Evolutionary conservation across 805 yeast species (phyloP).

Genomic region (Clavispora vitiphila): DNA sequence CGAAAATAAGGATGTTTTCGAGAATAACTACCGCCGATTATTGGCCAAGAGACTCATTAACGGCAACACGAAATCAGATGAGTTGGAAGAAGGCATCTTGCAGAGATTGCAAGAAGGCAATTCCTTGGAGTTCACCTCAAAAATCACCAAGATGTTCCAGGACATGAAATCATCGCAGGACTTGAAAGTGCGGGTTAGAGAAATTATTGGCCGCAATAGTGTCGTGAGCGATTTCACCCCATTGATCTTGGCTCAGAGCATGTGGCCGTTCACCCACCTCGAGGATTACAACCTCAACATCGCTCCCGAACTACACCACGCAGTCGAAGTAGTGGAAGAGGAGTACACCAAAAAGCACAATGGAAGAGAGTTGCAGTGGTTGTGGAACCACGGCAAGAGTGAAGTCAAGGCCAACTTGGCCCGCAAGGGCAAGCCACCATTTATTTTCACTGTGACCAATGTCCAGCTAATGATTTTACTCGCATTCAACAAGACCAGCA

Average conservation of each 20-base stretch:
- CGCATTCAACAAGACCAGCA: conserved; percentile 70
- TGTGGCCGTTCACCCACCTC: conserved; percentile 71
- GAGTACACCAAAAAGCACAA: conserved; percentile 71
- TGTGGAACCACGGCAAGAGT: conserved; percentile 91
- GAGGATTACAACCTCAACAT: conserved; percentile 43
- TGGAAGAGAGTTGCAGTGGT: conserved; percentile 91
- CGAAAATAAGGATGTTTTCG: conserved; percentile 93
- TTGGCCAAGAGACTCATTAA: conserved; percentile 86
- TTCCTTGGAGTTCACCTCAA: conserved; percentile 87
- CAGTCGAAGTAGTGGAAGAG: conserved; percentile 62
- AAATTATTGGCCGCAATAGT: conserved; percentile 25
- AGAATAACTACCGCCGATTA: conserved; percentile 83
- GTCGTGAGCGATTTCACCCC: conserved; percentile 58
- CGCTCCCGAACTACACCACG: conserved; percentile 61
- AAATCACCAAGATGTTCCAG: conserved; percentile 92
- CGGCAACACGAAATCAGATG: conserved; percentile 80
- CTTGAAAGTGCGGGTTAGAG: conserved; percentile 55
- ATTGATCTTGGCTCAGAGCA: conserved; percentile 75
- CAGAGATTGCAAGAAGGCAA: conserved; percentile 84
- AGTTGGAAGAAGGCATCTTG: conserved; percentile 78
- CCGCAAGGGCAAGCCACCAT: conserved; percentile 76
- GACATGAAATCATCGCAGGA: conserved; percentile 85
- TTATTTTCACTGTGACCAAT: conserved; percentile 72
- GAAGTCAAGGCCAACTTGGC: conserved; percentile 85
- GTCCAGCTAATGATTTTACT: conserved; percentile 83